Base-by-base conservation (phyloP, 495 filamentous ascomycete genomes). In the Glonium stellatum region DNA sequence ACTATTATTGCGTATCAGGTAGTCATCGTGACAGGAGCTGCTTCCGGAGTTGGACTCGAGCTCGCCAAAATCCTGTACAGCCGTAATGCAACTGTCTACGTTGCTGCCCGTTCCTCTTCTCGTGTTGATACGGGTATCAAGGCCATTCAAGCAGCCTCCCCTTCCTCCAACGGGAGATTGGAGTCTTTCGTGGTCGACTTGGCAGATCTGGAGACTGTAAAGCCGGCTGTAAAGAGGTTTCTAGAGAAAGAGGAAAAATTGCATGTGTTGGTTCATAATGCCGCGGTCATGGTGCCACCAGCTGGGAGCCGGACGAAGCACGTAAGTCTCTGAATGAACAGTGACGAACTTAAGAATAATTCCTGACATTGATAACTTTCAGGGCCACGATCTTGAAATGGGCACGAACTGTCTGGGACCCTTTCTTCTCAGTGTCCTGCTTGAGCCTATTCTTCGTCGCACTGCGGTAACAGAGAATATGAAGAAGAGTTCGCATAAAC, bases 181-280 rank as follows among this genome's bases (percentile, higher is more conserved):
- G 69, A 72, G 18, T 73, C 69, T 58, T 67, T 83, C 42, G 39
- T 69, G 0, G 56, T 80, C 27, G 74, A 78, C 61, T 71, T 81
- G 11, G 60, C 66, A 19, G 75, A 80, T 61, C 62, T 82, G 19
- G 18, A 58, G 4, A 73, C 73, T 18, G 70, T 83, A 62, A 79
- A 78, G 57, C 39, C 55, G 4, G 68, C 74, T 21, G 78, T 68
- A 8, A 61, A 73, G 0, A 59, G 63, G 18, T 80, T 83, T 63
- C 47, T 74, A 13, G 77, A 82, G 58, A 41, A 60, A 13, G 77
- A 82, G 58, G 39, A 60, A 2, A 63, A 71, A 4, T 72, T 83
- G 36, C 74, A 83, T 70, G 76, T 80, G 37, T 69, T 83, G 11
- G 61, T 82, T 62, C 81, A 81, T 62, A 79, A 79, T n/a, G 80